Evolutionary conservation across 345 rosid species (phyloP), one percentile per base, ranked within the genome.

Genomic region (Fremontodendron californicum): DNA sequence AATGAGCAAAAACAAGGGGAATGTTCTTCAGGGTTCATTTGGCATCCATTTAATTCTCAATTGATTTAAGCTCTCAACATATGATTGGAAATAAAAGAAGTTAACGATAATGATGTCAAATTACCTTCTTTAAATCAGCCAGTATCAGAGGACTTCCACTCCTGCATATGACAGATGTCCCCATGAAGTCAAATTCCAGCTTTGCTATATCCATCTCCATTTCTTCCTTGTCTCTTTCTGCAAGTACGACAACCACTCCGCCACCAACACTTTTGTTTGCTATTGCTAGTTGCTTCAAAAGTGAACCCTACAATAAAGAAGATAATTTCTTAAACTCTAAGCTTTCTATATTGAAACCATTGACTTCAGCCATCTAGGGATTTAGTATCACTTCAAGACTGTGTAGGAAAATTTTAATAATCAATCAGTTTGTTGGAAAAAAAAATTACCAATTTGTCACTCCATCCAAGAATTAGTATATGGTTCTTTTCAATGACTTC

Each of bases 241-340:
- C 96, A 55, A 94, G 82, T 45, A 94, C 98, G 10, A 94, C 97
- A 11, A 92, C 82, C 72, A 92, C 90, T 61, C 97, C 97, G 15
- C 98, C 98, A 71, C 97, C 98, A 23, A 91, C 37, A 57, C 98
- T 94, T 86, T 90, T 90, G 88, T 94, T 94, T 71, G 98, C 98
- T 81, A 92, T 92, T 49, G 97, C 98, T 73, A 94, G 84, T 83
- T 94, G 97, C 92, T 92, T 94, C 85, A 92, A 79, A 74, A 94
- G 93, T 27, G 97, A 94, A 37, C 98, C 98, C 97, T 94, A 81
- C 78, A 85, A 74, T 57, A 61, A 75, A 78, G 37, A 62, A 60
- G 57, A 69, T n/a, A 18, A 76, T 54, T 39, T 40, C 65, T 57
- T 55, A 40, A 77, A 51, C 45, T 33, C 9, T 6, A 46, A 10